A percentile compares a stretch with the other conserved stretches of the same genome.
Conservation (phyloP, 164 flowering plant genomes). For the Magnolia kwangsiensis region DNA sequence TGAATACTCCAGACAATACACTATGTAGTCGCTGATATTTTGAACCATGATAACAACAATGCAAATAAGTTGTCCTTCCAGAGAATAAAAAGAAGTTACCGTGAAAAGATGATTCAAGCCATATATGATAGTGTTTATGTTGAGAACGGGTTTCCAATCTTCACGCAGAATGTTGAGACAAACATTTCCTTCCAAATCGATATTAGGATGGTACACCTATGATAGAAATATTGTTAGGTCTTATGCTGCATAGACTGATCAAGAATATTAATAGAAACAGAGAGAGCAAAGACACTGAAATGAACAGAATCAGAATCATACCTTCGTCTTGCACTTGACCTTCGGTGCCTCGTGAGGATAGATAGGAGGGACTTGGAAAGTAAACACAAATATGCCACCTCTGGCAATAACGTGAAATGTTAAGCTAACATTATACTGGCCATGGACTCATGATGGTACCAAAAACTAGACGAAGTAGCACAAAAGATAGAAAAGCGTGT, state of each 20-base stretch:
- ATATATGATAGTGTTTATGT: constrained; percentile 64
- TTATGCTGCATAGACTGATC: background rate
- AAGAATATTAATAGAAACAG: background rate
- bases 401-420: constrained; percentile 24
- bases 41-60: no score
- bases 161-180: constrained; percentile 80
- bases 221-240: background rate
- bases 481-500: no score
- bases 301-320: constrained; percentile 15
- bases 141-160: constrained; percentile 85
- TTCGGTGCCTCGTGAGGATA: constrained; percentile 87
- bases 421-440: no score
- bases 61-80: background rate
- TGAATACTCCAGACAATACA: no score
- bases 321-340: constrained; percentile 84
- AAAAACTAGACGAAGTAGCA: no score
- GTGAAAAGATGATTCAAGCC: constrained; percentile 72
- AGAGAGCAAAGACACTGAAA: background rate
- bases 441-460: no score
- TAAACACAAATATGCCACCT: constrained; percentile 57
- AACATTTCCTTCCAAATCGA: constrained; percentile 80
- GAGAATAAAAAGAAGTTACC: constrained; percentile 26
- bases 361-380: constrained; percentile 61
- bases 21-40: no score
- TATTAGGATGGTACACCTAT: constrained; percentile 82